Evolutionary conservation across 1,139 yeast genomes (phyloP).

Genomic region (Debaryomycetaceae sp.): DNA sequence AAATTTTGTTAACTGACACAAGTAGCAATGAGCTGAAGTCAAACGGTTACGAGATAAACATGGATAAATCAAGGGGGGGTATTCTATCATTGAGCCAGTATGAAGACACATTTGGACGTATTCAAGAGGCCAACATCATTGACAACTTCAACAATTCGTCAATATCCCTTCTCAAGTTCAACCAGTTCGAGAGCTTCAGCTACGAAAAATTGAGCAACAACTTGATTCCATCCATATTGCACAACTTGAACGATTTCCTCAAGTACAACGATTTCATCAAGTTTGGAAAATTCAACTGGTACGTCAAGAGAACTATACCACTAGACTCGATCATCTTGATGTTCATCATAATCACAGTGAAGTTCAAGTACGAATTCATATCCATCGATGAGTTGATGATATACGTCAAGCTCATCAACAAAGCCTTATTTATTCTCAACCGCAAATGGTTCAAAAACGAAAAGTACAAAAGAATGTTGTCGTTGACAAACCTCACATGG

Average conservation of each 20-base stretch:
- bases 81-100: constrained; percentile 32
- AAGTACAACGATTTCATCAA: constrained; percentile 47
- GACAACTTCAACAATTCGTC: constrained; percentile 32
- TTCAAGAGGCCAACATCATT: constrained; percentile 39
- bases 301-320: constrained; percentile 55
- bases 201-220: constrained; percentile 52
- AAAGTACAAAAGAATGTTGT: constrained; percentile 44
- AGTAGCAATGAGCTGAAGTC: constrained; percentile 6
- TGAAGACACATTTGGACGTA: constrained; percentile 42
- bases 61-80: constrained; percentile 21
- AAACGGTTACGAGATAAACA: constrained; percentile 8
- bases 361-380: constrained; percentile 46
- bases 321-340: constrained; percentile 56
- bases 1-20: constrained; percentile 38
- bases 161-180: constrained; percentile 34
- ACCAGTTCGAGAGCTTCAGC: constrained; percentile 32
- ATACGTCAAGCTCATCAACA: constrained; percentile 40
- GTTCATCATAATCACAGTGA: constrained; percentile 50
- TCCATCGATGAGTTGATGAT: constrained; percentile 29
- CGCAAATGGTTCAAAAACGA: constrained; percentile 48
- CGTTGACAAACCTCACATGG: constrained; percentile 43
- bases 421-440: constrained; percentile 41
- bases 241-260: constrained; percentile 52
- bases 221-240: constrained; percentile 55
- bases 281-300: constrained; percentile 57